Conservation (phyloP, 768 basidiomycete species). For the Coprinopsis cinerea region DNA sequence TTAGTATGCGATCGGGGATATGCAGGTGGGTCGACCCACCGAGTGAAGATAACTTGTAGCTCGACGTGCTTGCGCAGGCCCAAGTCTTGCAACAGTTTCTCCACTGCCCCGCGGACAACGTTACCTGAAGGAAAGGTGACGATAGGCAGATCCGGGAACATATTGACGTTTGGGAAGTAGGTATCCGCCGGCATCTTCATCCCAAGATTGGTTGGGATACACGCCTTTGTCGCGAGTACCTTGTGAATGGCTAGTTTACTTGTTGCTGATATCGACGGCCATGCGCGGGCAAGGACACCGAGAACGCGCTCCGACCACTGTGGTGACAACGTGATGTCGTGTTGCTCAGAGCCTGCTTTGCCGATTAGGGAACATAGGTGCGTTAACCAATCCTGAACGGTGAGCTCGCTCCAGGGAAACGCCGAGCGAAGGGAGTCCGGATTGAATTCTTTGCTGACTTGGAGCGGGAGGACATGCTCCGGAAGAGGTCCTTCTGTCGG, state of each 20-base stretch:
- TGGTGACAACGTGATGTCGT: constrained; percentile 60
- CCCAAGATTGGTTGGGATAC: constrained; percentile 71
- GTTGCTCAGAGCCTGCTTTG: constrained; percentile 38
- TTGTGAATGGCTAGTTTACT: constrained; percentile 43
- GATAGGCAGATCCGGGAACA: constrained; percentile 87
- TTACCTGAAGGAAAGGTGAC: constrained; percentile 63
- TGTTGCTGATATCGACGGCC: constrained; percentile 54
- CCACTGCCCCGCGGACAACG: constrained; percentile 60
- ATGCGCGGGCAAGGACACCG: constrained; percentile 56
- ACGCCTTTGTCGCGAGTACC: constrained; percentile 44
- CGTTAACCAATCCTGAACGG: constrained; percentile 68
- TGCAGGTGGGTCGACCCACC: no score
- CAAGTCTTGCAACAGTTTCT: constrained; percentile 62
- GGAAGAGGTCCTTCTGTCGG: constrained; percentile 75
- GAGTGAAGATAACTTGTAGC: constrained; percentile 86
- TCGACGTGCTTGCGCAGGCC: constrained; percentile 92
- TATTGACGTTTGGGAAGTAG: constrained; percentile 80
- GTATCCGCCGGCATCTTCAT: constrained; percentile 65
- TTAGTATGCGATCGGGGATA: no score
- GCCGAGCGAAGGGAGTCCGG: constrained; percentile 40
- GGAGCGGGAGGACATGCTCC: constrained; percentile 59
- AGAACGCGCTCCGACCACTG: constrained; percentile 81
- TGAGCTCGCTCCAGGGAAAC: constrained; percentile 79
- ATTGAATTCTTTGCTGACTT: constrained; percentile 55
- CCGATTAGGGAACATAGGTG: constrained; percentile 47